phyloP scores from a whole-genome alignment of 345 rosid species.

The Eucalyptus caleyi region DNA sequence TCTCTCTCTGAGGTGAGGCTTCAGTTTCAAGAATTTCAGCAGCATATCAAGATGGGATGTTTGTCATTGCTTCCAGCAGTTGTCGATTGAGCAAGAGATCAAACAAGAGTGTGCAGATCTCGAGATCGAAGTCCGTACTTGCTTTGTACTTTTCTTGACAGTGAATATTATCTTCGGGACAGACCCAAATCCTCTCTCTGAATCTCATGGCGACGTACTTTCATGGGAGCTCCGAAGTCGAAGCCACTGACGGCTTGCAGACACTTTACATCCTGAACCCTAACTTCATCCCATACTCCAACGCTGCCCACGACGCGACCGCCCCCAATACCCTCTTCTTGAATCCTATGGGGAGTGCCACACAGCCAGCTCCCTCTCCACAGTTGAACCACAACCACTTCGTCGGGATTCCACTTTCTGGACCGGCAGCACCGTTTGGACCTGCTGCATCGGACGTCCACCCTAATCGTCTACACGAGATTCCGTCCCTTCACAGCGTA shows the following conservation, averaged over 20 bases:
- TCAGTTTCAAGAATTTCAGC: not conserved
- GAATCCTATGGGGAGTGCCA: not conserved
- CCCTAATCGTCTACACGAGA: not conserved
- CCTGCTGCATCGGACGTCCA: not conserved
- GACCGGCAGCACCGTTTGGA: not conserved
- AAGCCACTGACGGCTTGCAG: slow-evolving; percentile 32
- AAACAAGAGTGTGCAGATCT: not conserved
- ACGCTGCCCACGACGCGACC: not conserved
- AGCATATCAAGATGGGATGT: not conserved
- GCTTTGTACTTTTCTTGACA: not conserved
- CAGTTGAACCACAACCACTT: slow-evolving; percentile 9
- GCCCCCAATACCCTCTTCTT: not conserved
- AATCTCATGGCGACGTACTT: slow-evolving; percentile 35
- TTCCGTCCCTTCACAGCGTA: not conserved
- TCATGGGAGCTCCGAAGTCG: slow-evolving; percentile 35
- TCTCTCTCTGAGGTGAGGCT: not conserved
- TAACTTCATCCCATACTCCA: slow-evolving; percentile 23
- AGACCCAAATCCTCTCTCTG: not conserved
- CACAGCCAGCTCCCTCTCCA: slow-evolving; percentile 16
- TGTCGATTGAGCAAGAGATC: not conserved
- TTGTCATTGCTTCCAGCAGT: not conserved
- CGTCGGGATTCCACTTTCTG: slow-evolving; percentile 21
- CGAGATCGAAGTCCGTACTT: not conserved
- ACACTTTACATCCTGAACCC: slow-evolving; percentile 45
- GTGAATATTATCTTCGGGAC: not conserved